phyloP scores from a whole-genome alignment of 441 rosid species.

The Syzygium syzygioides region DNA sequence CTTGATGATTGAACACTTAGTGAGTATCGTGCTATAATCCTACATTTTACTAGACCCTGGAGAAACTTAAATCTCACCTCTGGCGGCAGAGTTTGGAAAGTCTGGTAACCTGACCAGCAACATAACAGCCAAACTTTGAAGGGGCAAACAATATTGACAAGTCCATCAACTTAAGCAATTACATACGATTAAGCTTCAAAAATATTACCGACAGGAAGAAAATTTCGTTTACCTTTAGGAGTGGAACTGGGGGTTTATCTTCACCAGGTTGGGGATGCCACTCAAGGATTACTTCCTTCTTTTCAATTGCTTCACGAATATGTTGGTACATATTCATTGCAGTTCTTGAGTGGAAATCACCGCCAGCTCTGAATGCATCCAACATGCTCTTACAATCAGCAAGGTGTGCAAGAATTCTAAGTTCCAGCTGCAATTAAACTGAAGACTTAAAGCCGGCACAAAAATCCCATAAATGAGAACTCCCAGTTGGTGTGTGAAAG shows the following conservation, averaged over 20 bases:
- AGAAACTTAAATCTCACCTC: not conserved
- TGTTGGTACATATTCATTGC: constrained; percentile 98
- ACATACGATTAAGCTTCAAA: not conserved
- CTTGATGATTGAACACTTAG: not conserved
- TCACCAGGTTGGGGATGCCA: constrained; percentile 95
- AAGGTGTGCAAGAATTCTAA: constrained; percentile 97
- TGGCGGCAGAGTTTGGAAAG: not conserved
- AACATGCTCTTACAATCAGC: constrained; percentile 92
- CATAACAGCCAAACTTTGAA: not conserved
- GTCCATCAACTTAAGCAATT: not conserved
- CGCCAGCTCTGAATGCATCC: constrained; percentile 95
- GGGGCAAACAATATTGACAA: not conserved
- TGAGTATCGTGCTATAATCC: not conserved
- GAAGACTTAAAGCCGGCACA: constrained; percentile 5
- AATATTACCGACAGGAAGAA: not conserved
- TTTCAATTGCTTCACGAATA: constrained; percentile 75
- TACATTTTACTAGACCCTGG: not conserved
- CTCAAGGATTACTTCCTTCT: constrained; percentile 76
- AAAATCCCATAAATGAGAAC: not conserved
- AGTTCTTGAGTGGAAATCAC: constrained; percentile 98
- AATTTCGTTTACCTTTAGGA: constrained; percentile 61
- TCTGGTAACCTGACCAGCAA: not conserved
- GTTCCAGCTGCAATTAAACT: constrained; percentile 72
- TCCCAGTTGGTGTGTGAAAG: constrained; percentile 21
- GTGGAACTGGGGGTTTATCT: constrained; percentile 90